phyloP scores from a whole-genome alignment of 176 grass and related monocot genomes.

The Sorghum bicolor region Sorghum_bicolor_NCBIv3 NC_012870.2:66650001-66650500 shows the following conservation, averaged over 20 bases:
- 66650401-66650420: background rate
- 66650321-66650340: background rate
- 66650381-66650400: background rate
- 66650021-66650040: constrained; percentile 30
- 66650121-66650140: background rate
- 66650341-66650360: background rate
- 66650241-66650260: background rate
- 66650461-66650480: background rate
- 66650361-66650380: background rate
- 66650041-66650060: background rate
- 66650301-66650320: background rate
- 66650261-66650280: too few species aligned
- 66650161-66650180: background rate
- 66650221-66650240: constrained; percentile 13
- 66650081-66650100: background rate
- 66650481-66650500: too few species aligned
- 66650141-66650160: constrained; percentile 15
- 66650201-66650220: background rate
- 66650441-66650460: background rate
- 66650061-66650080: background rate
- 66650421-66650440: background rate
- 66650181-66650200: background rate
- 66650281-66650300: background rate
- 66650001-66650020: constrained; percentile 65
- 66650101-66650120: background rate